phyloP scores from a whole-genome alignment of 2,329 filamentous ascomycete species.

The Polytolypa hystricis region DNA sequence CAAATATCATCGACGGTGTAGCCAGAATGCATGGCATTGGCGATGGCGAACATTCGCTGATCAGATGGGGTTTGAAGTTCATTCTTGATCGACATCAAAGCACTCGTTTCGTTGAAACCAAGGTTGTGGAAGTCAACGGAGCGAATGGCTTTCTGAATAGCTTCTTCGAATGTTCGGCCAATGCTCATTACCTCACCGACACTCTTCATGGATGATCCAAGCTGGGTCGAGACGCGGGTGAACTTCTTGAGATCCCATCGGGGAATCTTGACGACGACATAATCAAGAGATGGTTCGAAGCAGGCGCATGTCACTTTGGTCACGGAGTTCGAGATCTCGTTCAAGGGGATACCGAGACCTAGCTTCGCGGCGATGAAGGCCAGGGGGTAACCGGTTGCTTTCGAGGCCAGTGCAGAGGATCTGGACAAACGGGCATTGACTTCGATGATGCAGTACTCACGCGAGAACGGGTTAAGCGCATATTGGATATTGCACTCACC shows the following conservation, averaged over 20 bases:
- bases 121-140: slow-evolving; percentile 91
- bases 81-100: slow-evolving; percentile 89
- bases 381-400: slow-evolving; percentile 91
- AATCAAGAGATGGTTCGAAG: slow-evolving; percentile 96
- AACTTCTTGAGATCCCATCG: slow-evolving; percentile 99
- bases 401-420: slow-evolving; percentile 90
- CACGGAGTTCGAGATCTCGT: slow-evolving; percentile 92
- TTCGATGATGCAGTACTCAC: slow-evolving; percentile 98
- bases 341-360: slow-evolving; percentile 84
- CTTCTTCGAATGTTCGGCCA: slow-evolving; percentile 91
- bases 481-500: slow-evolving; percentile 99
- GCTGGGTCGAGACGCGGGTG: slow-evolving; percentile 85
- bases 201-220: slow-evolving; percentile 99
- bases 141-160: slow-evolving; percentile 95
- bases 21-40: slow-evolving; percentile 90
- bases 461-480: slow-evolving; percentile 86
- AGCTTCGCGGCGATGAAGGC: slow-evolving; percentile 96
- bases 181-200: slow-evolving; percentile 99
- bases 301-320: slow-evolving; percentile 93
- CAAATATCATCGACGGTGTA: slow-evolving; percentile 96
- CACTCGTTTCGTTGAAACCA: slow-evolving; percentile 83
- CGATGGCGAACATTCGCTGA: slow-evolving; percentile 92
- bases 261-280: slow-evolving; percentile 97
- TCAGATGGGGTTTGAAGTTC: slow-evolving; percentile 96
- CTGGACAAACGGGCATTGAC: slow-evolving; percentile 93